These are phyloP conservation scores for Ogataea wickerhamii DNA, from an alignment of 805 yeast genomes.

Conservation along the genomic window DNA sequence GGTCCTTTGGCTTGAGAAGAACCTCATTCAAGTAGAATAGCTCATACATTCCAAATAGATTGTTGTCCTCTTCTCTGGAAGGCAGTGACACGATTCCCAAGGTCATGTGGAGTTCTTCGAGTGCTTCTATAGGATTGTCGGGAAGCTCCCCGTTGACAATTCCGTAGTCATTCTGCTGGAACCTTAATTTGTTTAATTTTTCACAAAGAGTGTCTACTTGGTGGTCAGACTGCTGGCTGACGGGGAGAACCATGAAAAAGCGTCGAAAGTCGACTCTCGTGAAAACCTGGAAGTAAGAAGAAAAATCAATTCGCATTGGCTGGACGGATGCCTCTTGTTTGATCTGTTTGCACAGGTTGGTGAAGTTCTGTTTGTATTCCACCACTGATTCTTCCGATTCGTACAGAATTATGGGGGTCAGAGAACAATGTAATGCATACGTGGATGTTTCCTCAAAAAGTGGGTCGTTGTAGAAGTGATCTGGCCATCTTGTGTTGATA, in stretches of 20 bases:
- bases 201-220: slow-evolving; percentile 6
- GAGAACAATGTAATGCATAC: slow-evolving; percentile 18
- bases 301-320: slow-evolving; percentile 7
- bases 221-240: slow-evolving; percentile 4
- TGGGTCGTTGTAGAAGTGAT: slow-evolving; percentile 15
- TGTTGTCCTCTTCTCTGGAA: neutral
- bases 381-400: slow-evolving; percentile 7
- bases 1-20: slow-evolving; percentile 19
- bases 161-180: slow-evolving; percentile 16
- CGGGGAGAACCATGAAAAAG: slow-evolving; percentile 14
- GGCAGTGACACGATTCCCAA: slow-evolving; percentile 13
- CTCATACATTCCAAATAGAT: slow-evolving; percentile 27
- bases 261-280: slow-evolving; percentile 13
- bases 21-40: slow-evolving; percentile 24
- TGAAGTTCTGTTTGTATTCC: slow-evolving; percentile 13
- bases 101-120: slow-evolving; percentile 19
- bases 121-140: slow-evolving; percentile 7
- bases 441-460: slow-evolving; percentile 13
- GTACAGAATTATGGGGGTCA: slow-evolving; percentile 27
- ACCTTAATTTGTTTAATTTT: slow-evolving; percentile 8
- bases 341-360: slow-evolving; percentile 7
- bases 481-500: slow-evolving; percentile 22
- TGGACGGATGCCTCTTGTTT: slow-evolving; percentile 4
- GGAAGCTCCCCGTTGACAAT: slow-evolving; percentile 19
- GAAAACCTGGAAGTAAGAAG: slow-evolving; percentile 9